Evolutionary conservation across 352 stramenopile genomes (phyloP).

Genomic region (Phytopythium ostracodes): DNA sequence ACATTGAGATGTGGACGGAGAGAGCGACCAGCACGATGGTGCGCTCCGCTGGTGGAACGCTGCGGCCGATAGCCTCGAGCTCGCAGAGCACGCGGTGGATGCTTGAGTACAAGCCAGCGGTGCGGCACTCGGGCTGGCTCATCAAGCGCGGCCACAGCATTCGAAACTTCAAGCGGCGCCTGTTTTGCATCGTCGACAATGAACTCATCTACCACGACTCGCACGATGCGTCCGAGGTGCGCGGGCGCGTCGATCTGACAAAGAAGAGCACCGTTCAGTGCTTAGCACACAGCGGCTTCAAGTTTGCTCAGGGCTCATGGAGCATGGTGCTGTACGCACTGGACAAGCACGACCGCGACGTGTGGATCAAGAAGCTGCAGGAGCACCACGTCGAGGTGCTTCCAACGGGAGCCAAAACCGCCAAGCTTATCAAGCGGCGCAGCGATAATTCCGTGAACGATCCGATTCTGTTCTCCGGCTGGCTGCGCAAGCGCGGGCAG

Average conservation of each 20-base stretch:
- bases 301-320: constrained; percentile 63
- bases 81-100: constrained; percentile 65
- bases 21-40: constrained; percentile 74
- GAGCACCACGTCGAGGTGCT: constrained; percentile 65
- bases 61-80: constrained; percentile 39
- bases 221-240: constrained; percentile 72
- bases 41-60: constrained; percentile 39
- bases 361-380: constrained; percentile 83
- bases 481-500: constrained; percentile 79
- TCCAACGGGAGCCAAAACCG: constrained; percentile 43
- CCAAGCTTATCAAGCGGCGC: constrained; percentile 53
- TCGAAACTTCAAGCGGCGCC: constrained; percentile 79
- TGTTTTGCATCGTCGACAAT: constrained; percentile 85
- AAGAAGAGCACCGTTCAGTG: constrained; percentile 62
- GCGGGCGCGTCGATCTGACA: constrained; percentile 64
- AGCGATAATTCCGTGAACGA: constrained; percentile 47
- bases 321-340: constrained; percentile 79
- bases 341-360: constrained; percentile 69
- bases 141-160: constrained; percentile 81
- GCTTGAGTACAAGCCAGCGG: constrained; percentile 80
- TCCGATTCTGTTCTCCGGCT: constrained; percentile 68
- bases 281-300: constrained; percentile 74
- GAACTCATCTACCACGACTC: constrained; percentile 85
- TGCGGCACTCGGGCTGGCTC: constrained; percentile 82
- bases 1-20: constrained; percentile 82